Base-by-base conservation (phyloP, 1,284 basidiomycete genomes). In the Puccinia triticina region DNA sequence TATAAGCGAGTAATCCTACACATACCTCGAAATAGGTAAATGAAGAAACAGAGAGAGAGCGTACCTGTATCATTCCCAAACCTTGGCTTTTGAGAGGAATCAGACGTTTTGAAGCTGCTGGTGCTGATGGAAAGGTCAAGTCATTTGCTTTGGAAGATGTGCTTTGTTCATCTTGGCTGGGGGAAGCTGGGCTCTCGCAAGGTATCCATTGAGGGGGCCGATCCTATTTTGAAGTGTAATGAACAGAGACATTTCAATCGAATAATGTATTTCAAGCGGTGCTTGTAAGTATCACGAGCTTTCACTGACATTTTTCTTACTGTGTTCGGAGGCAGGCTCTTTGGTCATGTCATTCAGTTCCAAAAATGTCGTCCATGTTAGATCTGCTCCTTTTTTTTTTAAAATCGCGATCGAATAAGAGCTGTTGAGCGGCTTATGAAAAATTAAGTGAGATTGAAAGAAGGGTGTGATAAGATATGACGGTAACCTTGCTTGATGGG, bases 341-440 rank as follows among this genome's bases (percentile, higher is more conserved):
- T 90, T 89, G 61, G 89, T 89, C 57, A 91, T 90, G 83, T 94
- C 92, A 83, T 90, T 90, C 83, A 95, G 90, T 86, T 97, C 94
- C 32, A 96, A 88, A 10, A 96, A 87, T 57, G 96, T 91, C 0
- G 92, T 91, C 84, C 96, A 98, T 0, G 93, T 92, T 34, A 91
- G 88, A 83, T 94, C 92, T 79, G 91, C 2, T 40, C 23, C 2
- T 21, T 10, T 67, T 37, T 10, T 67, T 40, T 37, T 67, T 7
- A 92, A 21, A 92, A 85, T n/a, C n/a, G 43, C 43, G 57, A 77
- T 77, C 72, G 59, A 34, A 71, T 37, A 59, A n/a, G 75, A 29
- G 67, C 16, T 32, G 29, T 67, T 66, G 37, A 66, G 23, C 14
- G 11, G 80, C 57, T 78, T 37, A 43, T 71, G 43, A n/a, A n/a